Conservation (phyloP, 2,329 filamentous ascomycete species). For the Ramichloridium luteum region DNA sequence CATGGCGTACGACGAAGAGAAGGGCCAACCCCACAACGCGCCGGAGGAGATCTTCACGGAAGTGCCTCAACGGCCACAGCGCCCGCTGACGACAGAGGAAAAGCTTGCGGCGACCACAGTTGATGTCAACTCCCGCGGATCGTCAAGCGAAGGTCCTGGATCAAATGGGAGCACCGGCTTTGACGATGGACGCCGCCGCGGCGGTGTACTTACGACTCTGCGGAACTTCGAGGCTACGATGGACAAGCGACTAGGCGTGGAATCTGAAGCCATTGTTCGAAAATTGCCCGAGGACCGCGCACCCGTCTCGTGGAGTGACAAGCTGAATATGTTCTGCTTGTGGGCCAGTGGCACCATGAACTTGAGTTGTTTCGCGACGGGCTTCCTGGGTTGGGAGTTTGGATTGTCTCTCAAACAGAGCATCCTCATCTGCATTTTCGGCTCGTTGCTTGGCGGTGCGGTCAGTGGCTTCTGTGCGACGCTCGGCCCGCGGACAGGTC, state of each 20-base stretch:
- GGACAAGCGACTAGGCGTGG: slow-evolving; percentile 35
- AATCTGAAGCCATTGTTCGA: slow-evolving; percentile 37
- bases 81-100: slow-evolving; percentile 19
- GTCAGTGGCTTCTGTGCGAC: slow-evolving; percentile 24
- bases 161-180: slow-evolving; percentile 1
- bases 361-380: slow-evolving; percentile 27
- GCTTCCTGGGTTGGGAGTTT: slow-evolving; percentile 37
- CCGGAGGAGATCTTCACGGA: slow-evolving; percentile 12
- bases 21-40: slow-evolving; percentile 11
- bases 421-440: slow-evolving; percentile 22
- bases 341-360: slow-evolving; percentile 27
- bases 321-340: slow-evolving; percentile 24
- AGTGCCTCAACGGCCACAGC: slow-evolving; percentile 9
- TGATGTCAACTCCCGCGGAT: slow-evolving; percentile 13
- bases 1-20: slow-evolving; percentile 13
- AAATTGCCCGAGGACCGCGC: slow-evolving; percentile 33
- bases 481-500: slow-evolving; percentile 23
- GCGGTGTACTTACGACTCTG: slow-evolving; percentile 23
- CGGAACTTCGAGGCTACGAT: slow-evolving; percentile 30
- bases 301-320: slow-evolving; percentile 27
- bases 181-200: slow-evolving; percentile 13
- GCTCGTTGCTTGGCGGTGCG: slow-evolving; percentile 22
- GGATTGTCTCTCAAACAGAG: slow-evolving; percentile 34
- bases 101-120: slow-evolving; percentile 19
- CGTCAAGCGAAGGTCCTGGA: slow-evolving; percentile 5